These are phyloP conservation scores for Saxispiralis lemnorum DNA, from an alignment of 495 filamentous ascomycete genomes.

Conservation along the genomic window DNA sequence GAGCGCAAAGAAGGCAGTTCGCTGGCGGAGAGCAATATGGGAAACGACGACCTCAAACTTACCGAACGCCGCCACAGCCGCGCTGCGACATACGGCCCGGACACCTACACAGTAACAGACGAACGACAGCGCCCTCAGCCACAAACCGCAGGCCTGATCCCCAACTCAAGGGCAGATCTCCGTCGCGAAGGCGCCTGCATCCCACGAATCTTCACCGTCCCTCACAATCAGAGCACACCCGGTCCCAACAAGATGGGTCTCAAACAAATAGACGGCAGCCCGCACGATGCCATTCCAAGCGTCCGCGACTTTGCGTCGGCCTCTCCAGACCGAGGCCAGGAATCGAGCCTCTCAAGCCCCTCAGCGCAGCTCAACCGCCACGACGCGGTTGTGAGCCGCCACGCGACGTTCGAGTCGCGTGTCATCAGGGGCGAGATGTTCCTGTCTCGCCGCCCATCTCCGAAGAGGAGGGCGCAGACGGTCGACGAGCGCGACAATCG, in stretches of 20 bases:
- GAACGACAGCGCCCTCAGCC: no score
- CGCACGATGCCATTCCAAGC: background rate
- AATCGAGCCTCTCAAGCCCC: background rate
- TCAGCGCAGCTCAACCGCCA: slow-evolving; percentile 1
- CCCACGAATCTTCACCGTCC: slow-evolving; percentile 12
- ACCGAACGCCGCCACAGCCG: no score
- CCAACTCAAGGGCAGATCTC: background rate
- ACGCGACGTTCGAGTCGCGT: slow-evolving; percentile 3
- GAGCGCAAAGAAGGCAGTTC: no score
- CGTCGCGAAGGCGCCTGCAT: slow-evolving; percentile 3
- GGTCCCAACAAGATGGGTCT: background rate
- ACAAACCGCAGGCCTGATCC: no score
- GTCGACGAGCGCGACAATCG: background rate
- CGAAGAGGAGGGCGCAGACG: background rate
- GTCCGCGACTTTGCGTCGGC: slow-evolving; percentile 6
- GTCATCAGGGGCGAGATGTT: slow-evolving; percentile 5
- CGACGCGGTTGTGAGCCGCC: slow-evolving; percentile 5
- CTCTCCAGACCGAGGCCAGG: background rate
- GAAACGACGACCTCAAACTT: no score
- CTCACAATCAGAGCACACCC: slow-evolving; percentile 7
- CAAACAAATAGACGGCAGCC: background rate
- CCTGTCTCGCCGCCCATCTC: slow-evolving; percentile 2
- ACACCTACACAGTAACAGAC: no score
- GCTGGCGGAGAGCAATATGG: no score
- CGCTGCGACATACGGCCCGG: no score